A percentile compares a stretch with the other conserved stretches of the same genome.
Evolutionary conservation across 331 rosid genomes (phyloP).

Genomic region (Acacia concinna): DNA sequence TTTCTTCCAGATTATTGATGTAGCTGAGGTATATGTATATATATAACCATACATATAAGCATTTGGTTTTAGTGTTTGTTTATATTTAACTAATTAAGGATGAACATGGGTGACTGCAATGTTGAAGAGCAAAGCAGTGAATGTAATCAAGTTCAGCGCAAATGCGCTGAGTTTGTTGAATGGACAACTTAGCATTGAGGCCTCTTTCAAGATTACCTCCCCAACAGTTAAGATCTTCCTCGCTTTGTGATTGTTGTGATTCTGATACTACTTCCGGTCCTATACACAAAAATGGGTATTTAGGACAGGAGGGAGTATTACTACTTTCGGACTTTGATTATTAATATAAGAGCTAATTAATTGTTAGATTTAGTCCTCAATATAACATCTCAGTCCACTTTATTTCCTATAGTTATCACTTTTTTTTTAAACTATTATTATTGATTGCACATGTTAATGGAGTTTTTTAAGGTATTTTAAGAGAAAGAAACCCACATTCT

Average conservation of each 20-base stretch:
- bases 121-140: slow-evolving; percentile 85
- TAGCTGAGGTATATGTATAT: slow-evolving; percentile 51
- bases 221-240: slow-evolving; percentile 53
- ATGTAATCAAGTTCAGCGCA: slow-evolving; percentile 68
- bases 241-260: neutral
- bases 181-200: slow-evolving; percentile 71
- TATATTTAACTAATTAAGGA: slow-evolving; percentile 7
- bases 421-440: too few relatives aligned
- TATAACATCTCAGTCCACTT: too few relatives aligned
- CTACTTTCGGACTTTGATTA: too few relatives aligned
- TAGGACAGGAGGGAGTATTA: too few relatives aligned
- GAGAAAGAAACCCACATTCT: too few relatives aligned
- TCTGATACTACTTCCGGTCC: neutral
- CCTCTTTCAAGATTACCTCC: slow-evolving; percentile 79
- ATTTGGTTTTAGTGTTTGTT: neutral
- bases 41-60: neutral
- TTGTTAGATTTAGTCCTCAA: too few relatives aligned
- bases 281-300: too few relatives aligned
- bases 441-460: too few relatives aligned
- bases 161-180: slow-evolving; percentile 63
- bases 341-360: too few relatives aligned
- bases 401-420: too few relatives aligned
- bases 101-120: slow-evolving; percentile 34
- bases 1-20: slow-evolving; percentile 63
- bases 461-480: too few relatives aligned